A percentile compares a stretch with the other conserved stretches of the same genome.
Evolutionary conservation across 1,139 yeast genomes (phyloP).

Genomic region (Candida glucosophila): DNA sequence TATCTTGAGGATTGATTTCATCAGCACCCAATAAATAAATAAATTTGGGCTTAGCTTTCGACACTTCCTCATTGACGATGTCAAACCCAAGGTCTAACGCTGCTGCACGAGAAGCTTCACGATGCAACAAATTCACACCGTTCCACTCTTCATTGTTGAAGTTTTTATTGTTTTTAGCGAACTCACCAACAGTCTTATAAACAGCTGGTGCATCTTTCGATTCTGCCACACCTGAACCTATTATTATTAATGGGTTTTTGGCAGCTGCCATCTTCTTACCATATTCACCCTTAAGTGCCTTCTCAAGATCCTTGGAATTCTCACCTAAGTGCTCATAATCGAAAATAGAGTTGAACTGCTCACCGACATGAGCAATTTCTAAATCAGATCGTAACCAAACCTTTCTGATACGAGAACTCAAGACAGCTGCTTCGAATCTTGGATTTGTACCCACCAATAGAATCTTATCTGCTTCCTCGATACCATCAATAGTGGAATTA

Average conservation of each 20-base stretch:
- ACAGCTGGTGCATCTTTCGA: constrained; percentile 58
- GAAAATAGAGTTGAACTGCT: constrained; percentile 71
- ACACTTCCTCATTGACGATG: constrained; percentile 41
- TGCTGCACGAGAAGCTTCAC: constrained; percentile 82
- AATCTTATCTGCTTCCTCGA: constrained; percentile 77
- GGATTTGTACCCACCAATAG: constrained; percentile 81
- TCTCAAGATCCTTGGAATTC: constrained; percentile 46
- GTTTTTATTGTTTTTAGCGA: constrained; percentile 49
- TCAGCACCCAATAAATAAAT: constrained; percentile 81
- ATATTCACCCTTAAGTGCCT: constrained; percentile 58
- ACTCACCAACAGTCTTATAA: constrained; percentile 55
- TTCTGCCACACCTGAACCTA: constrained; percentile 77
- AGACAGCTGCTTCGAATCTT: constrained; percentile 84
- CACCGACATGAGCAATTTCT: constrained; percentile 67
- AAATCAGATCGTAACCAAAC: constrained; percentile 68
- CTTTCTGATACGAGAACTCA: constrained; percentile 79
- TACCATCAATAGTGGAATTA: constrained; percentile 72
- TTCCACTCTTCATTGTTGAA: constrained; percentile 73
- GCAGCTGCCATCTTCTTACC: constrained; percentile 67
- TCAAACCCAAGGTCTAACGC: constrained; percentile 82
- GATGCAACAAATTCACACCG: constrained; percentile 72
- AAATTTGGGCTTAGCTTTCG: constrained; percentile 56
- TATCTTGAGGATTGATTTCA: constrained; percentile 59
- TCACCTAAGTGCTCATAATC: constrained; percentile 57
- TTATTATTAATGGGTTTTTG: constrained; percentile 67